A percentile compares a stretch with the other conserved stretches of the same genome.
These are phyloP conservation scores for Emericellopsis atlantica DNA, from an alignment of 2,329 filamentous ascomycete genomes.

Conservation along the genomic window DNA sequence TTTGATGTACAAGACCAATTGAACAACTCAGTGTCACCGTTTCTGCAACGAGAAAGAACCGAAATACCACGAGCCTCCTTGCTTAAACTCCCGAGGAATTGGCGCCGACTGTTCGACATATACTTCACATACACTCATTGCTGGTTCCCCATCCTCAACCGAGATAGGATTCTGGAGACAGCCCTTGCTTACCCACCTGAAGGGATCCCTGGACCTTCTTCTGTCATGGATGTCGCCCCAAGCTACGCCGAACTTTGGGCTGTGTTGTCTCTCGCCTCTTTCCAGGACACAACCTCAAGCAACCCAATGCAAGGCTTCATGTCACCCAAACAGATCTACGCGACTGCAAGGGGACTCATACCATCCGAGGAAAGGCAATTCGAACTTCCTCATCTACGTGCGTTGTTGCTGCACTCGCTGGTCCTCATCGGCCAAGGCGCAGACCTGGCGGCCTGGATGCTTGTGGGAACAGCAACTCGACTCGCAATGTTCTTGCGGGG, in stretches of 20 bases:
- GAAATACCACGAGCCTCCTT: not conserved
- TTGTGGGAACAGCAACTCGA: slow-evolving; percentile 50
- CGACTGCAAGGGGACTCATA: slow-evolving; percentile 33
- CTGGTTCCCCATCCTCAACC: slow-evolving; percentile 65
- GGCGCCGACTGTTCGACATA: slow-evolving; percentile 52
- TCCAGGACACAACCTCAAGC: slow-evolving; percentile 21
- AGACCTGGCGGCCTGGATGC: slow-evolving; percentile 47
- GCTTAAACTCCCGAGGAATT: slow-evolving; percentile 32
- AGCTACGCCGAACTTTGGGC: slow-evolving; percentile 48
- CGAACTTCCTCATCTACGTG: slow-evolving; percentile 23
- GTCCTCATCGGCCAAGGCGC: slow-evolving; percentile 48
- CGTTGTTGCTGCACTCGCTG: slow-evolving; percentile 44
- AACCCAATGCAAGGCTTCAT: not conserved
- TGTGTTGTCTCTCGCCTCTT: slow-evolving; percentile 42
- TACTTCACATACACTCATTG: slow-evolving; percentile 67
- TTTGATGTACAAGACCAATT: not conserved
- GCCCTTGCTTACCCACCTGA: slow-evolving; percentile 27
- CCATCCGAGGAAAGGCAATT: slow-evolving; percentile 33
- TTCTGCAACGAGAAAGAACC: not conserved
- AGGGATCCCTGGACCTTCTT: slow-evolving; percentile 14
- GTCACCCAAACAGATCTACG: slow-evolving; percentile 28
- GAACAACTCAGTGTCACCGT: not conserved
- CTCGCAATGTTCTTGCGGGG: slow-evolving; percentile 19
- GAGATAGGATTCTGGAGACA: slow-evolving; percentile 42
- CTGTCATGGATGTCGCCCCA: slow-evolving; percentile 11